Evolutionary conservation across 257 asterid genomes (phyloP), one percentile per base, ranked within the genome.

Genomic region (Petrea volubilis): DNA sequence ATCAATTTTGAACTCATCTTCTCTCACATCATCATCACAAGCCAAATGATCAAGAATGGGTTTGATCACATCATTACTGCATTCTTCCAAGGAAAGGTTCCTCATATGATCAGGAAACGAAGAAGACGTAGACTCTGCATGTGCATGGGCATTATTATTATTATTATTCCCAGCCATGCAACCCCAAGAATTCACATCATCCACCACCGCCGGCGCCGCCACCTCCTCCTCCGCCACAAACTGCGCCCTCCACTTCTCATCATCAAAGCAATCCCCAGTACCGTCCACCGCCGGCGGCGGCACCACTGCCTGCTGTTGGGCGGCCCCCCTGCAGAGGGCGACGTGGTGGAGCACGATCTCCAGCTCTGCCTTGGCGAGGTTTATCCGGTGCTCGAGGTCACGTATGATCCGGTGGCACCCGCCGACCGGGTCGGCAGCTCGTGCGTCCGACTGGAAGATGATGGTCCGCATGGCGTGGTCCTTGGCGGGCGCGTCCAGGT

Each of bases 381-480:
- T 79, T 6, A 95, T 85, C 23, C 78, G 85, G 0, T 79, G 86
- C 65, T 92, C 90, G 12, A 95, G 86, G 11, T 86, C 86, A 0
- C 81, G 79, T 4, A 88, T 80, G n/a, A 95, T 88, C 4, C 90
- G 77, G 60, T 87, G 76, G 74, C 98, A 95, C 0, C 97, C 99
- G 0, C 98, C 99, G 3, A 92, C 88, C 1, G 98, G 98, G 74
- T 95, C 97, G 2, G 63, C 74, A 0, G 97, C 97, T 0, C 99
- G 87, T 0, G 83, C 92, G 5, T 95, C 96, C 1, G 99, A 92
- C 56, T 91, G 87, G 25, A 79, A 85, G 38, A 92, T 87, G 31
- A 95, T 90, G 25, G 96, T 85, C 0, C 90, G 74, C 99, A 92
- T 95, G 76, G 98, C 97, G 59, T 81, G 85, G 85, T 95, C 97